A percentile compares a stretch with the other conserved stretches of the same genome.
phyloP scores from a whole-genome alignment of 106 monocot genomes.

The Dactylorhiza incarnata region DNA sequence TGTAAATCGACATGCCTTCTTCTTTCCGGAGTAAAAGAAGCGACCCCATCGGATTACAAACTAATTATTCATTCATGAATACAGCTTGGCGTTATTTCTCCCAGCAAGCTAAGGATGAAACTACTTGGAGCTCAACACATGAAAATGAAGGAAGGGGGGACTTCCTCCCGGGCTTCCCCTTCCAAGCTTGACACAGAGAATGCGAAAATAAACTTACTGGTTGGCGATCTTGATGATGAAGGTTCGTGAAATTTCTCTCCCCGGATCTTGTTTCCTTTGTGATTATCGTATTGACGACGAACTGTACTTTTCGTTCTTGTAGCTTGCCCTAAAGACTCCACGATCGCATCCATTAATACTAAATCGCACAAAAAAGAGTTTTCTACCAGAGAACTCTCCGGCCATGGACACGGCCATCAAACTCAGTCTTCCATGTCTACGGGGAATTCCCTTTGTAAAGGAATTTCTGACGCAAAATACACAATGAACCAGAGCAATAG shows the following conservation, averaged over 20 bases:
- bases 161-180: constrained; percentile 59
- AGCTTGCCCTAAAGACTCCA: not conserved
- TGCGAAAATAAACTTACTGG: constrained; percentile 47
- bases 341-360: not conserved
- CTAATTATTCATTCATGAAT: constrained; percentile 9
- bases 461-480: constrained; percentile 1
- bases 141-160: constrained; percentile 33
- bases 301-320: not conserved
- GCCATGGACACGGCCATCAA: constrained; percentile 3
- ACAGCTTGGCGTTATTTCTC: constrained; percentile 74
- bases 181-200: constrained; percentile 42
- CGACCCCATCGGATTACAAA: not conserved
- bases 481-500: constrained; percentile 9
- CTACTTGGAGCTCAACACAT: constrained; percentile 53
- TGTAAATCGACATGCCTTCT: not conserved
- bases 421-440: not conserved
- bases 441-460: constrained; percentile 1
- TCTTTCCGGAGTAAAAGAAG: not conserved
- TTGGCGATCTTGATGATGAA: constrained; percentile 28
- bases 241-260: constrained; percentile 8
- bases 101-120: constrained; percentile 73
- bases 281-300: not conserved
- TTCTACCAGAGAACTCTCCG: not conserved
- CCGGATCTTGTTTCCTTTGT: not conserved
- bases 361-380: constrained; percentile 3